Evolutionary conservation across 306 rosid species (phyloP).

Genomic region (Calophaca sinica): DNA sequence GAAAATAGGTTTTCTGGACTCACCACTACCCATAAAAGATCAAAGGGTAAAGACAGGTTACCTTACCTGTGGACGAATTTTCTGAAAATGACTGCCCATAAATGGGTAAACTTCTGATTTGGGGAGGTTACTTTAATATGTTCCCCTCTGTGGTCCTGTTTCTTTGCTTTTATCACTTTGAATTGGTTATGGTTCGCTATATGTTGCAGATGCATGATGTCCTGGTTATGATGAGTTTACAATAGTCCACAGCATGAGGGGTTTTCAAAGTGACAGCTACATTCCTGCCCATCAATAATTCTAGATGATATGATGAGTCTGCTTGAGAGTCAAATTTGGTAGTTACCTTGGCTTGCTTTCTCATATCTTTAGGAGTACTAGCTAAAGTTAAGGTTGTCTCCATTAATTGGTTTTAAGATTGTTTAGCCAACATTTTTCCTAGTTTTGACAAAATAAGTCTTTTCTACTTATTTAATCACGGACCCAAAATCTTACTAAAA

Average conservation of each 20-base stretch:
- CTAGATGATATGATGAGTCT: conserved; percentile 46
- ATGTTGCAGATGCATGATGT: conserved; percentile 50
- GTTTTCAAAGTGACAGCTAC: conserved; percentile 55
- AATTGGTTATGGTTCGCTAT: conserved; percentile 51
- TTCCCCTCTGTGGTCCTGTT: conserved; percentile 54
- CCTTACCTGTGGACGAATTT: conserved; percentile 11
- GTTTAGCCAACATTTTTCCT: conserved; percentile 16
- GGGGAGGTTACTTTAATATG: conserved; percentile 42
- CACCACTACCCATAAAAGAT: conserved; percentile 37
- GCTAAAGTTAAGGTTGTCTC: conserved; percentile 23
- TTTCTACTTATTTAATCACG: conserved; percentile 6
- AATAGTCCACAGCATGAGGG: conserved; percentile 45
- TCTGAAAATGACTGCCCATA: conserved; percentile 46
- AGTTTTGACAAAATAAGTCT: neutral
- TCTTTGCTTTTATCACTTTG: conserved; percentile 44
- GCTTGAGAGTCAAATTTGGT: conserved; percentile 51
- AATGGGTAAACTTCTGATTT: conserved; percentile 43
- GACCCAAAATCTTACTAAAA: conserved; percentile 5
- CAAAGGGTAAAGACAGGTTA: conserved; percentile 39
- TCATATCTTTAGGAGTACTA: conserved; percentile 30
- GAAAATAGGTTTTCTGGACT: conserved; percentile 33
- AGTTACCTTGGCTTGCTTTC: conserved; percentile 27
- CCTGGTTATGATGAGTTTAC: conserved; percentile 51
- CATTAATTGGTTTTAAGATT: conserved; percentile 35
- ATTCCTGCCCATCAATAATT: conserved; percentile 48